Evolutionary conservation across 2,329 filamentous ascomycete genomes (phyloP).

Genomic region (Capronia americana): DNA sequence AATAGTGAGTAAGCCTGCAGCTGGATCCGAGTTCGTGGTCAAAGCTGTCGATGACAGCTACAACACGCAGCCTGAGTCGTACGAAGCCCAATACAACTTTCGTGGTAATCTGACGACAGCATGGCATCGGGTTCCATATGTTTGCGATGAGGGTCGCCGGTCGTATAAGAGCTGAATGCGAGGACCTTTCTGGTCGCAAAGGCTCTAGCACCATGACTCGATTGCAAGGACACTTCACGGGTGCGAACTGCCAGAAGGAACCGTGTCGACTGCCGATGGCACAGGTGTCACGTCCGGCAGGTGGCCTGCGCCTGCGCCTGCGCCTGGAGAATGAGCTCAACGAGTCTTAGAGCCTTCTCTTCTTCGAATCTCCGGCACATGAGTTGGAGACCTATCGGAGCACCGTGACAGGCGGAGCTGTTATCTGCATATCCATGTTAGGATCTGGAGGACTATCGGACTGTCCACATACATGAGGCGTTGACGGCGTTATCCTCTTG

Average conservation of each 20-base stretch:
- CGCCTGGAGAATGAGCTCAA: slow-evolving; percentile 42
- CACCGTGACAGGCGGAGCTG: slow-evolving; percentile 47
- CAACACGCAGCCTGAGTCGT: slow-evolving; percentile 68
- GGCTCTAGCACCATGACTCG: background rate
- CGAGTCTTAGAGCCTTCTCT: slow-evolving; percentile 59
- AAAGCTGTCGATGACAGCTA: slow-evolving; percentile 72
- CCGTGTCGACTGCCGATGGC: too few relatives aligned
- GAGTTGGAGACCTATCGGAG: slow-evolving; percentile 62
- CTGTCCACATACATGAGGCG: slow-evolving; percentile 15
- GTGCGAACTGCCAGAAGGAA: background rate
- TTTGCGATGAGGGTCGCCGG: background rate
- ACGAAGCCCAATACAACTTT: slow-evolving; percentile 59
- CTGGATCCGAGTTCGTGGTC: slow-evolving; percentile 64
- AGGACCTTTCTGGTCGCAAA: background rate
- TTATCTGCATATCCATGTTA: slow-evolving; percentile 48
- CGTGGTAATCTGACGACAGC: slow-evolving; percentile 71
- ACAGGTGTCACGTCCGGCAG: background rate
- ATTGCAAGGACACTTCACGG: background rate
- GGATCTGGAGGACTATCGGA: background rate
- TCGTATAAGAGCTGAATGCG: background rate
- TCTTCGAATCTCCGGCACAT: slow-evolving; percentile 61
- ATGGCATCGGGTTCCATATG: slow-evolving; percentile 63
- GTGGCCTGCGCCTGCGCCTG: slow-evolving; percentile 17
- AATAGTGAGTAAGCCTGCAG: slow-evolving; percentile 49
- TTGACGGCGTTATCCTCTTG: slow-evolving; percentile 21